Evolutionary conservation across 2,329 filamentous ascomycete genomes (phyloP).

Genomic region (Pseudocercospora fijiensis): DNA sequence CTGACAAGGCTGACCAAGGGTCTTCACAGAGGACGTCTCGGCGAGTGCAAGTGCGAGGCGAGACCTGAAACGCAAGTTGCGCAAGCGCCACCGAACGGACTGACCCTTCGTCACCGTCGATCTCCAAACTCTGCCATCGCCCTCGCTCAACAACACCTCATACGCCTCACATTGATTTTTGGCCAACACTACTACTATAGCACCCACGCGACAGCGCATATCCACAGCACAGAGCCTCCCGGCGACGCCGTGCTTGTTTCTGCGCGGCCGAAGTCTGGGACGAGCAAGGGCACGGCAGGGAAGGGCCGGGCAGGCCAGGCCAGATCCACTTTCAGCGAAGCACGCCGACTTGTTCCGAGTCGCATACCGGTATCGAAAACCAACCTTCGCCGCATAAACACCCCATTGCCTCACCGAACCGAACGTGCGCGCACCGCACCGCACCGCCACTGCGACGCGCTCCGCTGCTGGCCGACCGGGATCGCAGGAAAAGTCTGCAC

Average conservation of each 20-base stretch:
- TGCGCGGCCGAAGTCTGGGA: not conserved
- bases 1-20: not conserved
- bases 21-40: not conserved
- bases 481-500: constrained; percentile 9
- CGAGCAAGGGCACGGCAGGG: not conserved
- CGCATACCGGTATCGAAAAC: constrained; percentile 14
- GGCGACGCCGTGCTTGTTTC: not conserved
- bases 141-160: not conserved
- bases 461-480: constrained; percentile 11
- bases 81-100: not conserved
- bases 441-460: constrained; percentile 9
- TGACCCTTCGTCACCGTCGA: not conserved
- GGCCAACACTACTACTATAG: not conserved
- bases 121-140: not conserved
- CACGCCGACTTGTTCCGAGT: constrained; percentile 18
- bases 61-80: not conserved
- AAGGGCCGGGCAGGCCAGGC: no score
- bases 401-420: not conserved
- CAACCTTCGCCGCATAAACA: constrained; percentile 8
- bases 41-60: no score
- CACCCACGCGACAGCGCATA: not conserved
- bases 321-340: not conserved
- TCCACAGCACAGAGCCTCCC: not conserved
- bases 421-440: not conserved
- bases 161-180: not conserved